phyloP scores from a whole-genome alignment of 1,284 basidiomycete species.

The Takashimella tepidaria region DNA sequence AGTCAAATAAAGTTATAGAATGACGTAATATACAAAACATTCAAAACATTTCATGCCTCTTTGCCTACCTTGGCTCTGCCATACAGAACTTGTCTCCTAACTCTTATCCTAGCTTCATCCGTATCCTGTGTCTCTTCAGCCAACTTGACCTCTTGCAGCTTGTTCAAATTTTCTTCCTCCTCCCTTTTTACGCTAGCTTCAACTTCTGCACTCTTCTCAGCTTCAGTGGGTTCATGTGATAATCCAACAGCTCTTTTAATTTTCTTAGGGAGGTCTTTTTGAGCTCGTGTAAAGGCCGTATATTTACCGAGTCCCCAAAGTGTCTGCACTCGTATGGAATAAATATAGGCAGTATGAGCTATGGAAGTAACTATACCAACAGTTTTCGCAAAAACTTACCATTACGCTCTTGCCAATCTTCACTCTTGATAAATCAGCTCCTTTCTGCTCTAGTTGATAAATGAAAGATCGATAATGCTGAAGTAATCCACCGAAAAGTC shows the following conservation, averaged over 20 bases:
- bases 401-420: constrained; percentile 57
- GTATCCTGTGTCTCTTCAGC: background rate
- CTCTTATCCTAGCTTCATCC: constrained; percentile 12
- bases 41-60: background rate
- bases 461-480: constrained; percentile 65
- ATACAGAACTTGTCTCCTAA: constrained; percentile 19
- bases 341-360: constrained; percentile 6
- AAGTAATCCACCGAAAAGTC: too few relatives aligned
- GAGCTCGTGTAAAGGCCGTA: constrained; percentile 33
- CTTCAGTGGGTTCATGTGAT: constrained; percentile 21
- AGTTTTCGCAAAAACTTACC: constrained; percentile 17
- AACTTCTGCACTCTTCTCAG: constrained; percentile 7
- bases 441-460: constrained; percentile 54
- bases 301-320: constrained; percentile 41
- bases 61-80: constrained; percentile 9
- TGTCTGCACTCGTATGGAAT: constrained; percentile 5
- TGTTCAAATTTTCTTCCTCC: background rate
- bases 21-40: too few relatives aligned
- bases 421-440: constrained; percentile 60
- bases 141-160: background rate
- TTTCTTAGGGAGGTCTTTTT: constrained; percentile 26
- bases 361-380: background rate
- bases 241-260: constrained; percentile 15
- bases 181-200: background rate
- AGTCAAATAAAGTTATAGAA: too few relatives aligned